Evolutionary conservation across 2,329 filamentous ascomycete genomes (phyloP).

Genomic region (Penicillium sp.): DNA sequence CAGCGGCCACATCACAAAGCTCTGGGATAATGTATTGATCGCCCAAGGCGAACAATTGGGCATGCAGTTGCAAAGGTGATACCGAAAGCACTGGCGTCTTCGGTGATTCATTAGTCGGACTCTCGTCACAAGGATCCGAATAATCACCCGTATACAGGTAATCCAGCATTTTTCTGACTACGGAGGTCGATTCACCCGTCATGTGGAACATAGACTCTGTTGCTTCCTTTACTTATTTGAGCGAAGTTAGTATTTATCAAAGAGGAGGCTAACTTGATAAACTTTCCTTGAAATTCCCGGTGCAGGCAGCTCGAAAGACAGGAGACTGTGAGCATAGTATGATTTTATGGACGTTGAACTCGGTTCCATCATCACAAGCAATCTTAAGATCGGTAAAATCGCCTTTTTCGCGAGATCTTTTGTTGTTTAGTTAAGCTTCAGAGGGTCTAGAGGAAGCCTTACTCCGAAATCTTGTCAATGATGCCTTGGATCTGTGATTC

Average conservation of each 20-base stretch:
- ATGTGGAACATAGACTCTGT: neutral
- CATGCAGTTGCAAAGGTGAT: constrained; percentile 1
- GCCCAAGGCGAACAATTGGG: neutral
- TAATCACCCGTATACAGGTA: constrained; percentile 4
- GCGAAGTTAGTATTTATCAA: neutral
- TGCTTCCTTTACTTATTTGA: neutral
- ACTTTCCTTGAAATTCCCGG: constrained; percentile 3
- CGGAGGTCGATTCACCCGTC: neutral
- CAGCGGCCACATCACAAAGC: constrained; percentile 1
- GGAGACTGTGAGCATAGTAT: constrained; percentile 1
- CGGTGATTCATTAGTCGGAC: neutral
- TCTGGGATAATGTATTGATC: neutral
- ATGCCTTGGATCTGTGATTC: too few relatives aligned
- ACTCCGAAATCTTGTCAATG: too few relatives aligned
- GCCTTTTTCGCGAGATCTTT: too few relatives aligned
- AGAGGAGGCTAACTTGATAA: neutral
- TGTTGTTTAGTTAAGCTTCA: too few relatives aligned
- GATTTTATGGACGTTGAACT: constrained; percentile 1
- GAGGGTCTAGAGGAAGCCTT: too few relatives aligned
- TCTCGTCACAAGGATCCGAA: neutral
- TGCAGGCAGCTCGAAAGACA: constrained; percentile 1
- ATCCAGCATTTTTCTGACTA: constrained; percentile 1
- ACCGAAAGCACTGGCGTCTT: neutral
- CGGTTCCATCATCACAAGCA: neutral
- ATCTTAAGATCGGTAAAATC: neutral